These are phyloP conservation scores for Daldinia eschscholtzii DNA, from an alignment of 2,329 filamentous ascomycete genomes.

Conservation along the genomic window DNA sequence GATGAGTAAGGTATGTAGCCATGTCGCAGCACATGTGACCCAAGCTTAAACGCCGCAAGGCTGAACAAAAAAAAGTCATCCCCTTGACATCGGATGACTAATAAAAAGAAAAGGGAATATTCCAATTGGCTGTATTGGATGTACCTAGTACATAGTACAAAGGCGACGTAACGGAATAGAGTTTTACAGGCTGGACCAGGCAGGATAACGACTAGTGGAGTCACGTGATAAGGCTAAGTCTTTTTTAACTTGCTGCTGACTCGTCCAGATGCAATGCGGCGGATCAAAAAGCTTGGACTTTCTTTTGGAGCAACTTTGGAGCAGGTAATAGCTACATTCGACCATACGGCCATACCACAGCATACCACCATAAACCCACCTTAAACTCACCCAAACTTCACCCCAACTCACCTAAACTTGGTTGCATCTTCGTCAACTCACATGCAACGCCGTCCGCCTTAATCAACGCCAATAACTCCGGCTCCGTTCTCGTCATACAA, in stretches of 20 bases:
- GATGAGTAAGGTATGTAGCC: background rate
- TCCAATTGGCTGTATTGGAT: background rate
- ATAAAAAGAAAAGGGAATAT: background rate
- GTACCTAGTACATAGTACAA: too few species aligned
- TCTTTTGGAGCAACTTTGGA: background rate
- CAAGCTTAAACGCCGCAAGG: background rate
- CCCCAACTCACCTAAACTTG: background rate
- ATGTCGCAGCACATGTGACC: background rate
- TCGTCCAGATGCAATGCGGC: conserved; percentile 17
- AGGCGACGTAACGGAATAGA: background rate
- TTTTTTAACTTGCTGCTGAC: background rate
- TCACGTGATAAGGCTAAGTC: conserved; percentile 22
- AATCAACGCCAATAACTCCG: conserved; percentile 1
- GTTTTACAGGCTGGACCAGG: background rate
- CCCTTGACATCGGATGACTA: background rate
- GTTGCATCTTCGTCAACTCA: conserved; percentile 6
- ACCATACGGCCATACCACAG: background rate
- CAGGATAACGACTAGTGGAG: background rate
- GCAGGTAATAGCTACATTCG: conserved; percentile 5
- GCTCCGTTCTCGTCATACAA: background rate
- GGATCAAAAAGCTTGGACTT: conserved; percentile 26
- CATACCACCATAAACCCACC: conserved; percentile 6
- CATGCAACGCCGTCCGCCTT: background rate
- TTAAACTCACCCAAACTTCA: background rate
- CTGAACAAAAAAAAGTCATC: background rate